Percentiles rank a stretch among this genome's conserved stretches.
phyloP scores from a whole-genome alignment of 768 basidiomycete genomes.

The Lentinula lateritia region DNA sequence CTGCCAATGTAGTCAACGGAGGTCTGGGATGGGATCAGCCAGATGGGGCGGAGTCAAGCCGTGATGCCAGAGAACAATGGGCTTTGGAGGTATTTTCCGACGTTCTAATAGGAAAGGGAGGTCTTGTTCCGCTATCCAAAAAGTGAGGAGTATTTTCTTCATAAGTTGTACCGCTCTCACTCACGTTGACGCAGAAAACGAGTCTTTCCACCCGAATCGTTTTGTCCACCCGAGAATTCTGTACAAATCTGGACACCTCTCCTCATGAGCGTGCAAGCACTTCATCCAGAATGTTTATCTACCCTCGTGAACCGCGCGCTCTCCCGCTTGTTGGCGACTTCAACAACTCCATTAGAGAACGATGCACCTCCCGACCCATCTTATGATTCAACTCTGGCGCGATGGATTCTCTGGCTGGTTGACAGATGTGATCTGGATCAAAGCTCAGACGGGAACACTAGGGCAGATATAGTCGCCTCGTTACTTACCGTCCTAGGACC shows the following conservation, averaged over 20 bases:
- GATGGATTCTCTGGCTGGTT: slow-evolving; percentile 62
- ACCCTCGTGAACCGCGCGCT: slow-evolving; percentile 2
- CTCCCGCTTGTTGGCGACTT: background rate
- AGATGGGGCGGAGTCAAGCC: slow-evolving; percentile 24
- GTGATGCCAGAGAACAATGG: slow-evolving; percentile 56
- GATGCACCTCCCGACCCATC: slow-evolving; percentile 27
- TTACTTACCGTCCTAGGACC: slow-evolving; percentile 33
- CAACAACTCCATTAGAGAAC: slow-evolving; percentile 12
- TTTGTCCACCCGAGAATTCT: slow-evolving; percentile 45
- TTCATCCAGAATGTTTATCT: slow-evolving; percentile 51
- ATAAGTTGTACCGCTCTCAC: slow-evolving; percentile 46
- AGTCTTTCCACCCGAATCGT: slow-evolving; percentile 29
- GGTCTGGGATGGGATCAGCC: slow-evolving; percentile 40
- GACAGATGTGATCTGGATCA: slow-evolving; percentile 25
- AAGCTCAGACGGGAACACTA: no score
- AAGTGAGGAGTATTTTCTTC: slow-evolving; percentile 53
- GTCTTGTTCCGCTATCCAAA: slow-evolving; percentile 76
- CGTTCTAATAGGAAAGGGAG: slow-evolving; percentile 62
- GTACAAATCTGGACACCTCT: slow-evolving; percentile 66
- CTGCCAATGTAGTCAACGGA: slow-evolving; percentile 45
- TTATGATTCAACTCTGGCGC: slow-evolving; percentile 56
- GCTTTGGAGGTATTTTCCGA: slow-evolving; percentile 66
- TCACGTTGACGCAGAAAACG: slow-evolving; percentile 47
- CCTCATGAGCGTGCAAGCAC: slow-evolving; percentile 45
- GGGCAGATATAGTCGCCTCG: slow-evolving; percentile 31